phyloP scores from a whole-genome alignment of 2,329 filamentous ascomycete genomes.

The Alternaria gaisen region DNA sequence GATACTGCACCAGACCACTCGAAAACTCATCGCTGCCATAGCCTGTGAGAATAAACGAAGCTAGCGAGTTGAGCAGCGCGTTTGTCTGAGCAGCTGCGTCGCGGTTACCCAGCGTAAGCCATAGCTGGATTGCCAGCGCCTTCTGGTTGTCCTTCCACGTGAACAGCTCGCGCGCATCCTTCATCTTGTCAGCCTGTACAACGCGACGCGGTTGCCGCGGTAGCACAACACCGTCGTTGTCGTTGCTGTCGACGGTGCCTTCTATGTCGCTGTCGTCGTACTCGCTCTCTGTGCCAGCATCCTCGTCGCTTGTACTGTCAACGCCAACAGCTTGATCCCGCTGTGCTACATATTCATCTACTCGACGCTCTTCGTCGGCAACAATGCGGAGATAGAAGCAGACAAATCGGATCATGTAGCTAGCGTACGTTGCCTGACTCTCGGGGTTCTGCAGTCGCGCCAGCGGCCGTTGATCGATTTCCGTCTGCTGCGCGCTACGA shows the following conservation, averaged over 20 bases:
- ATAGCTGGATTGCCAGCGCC: constrained; percentile 18
- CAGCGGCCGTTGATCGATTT: too few species aligned
- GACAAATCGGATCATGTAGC: too few species aligned
- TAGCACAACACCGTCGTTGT: constrained; percentile 12
- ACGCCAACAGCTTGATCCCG: too few species aligned
- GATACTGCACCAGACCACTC: constrained; percentile 3
- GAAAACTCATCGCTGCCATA: neutral
- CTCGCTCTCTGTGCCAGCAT: too few species aligned
- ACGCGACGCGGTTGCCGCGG: neutral
- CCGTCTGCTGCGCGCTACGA: too few species aligned
- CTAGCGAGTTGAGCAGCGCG: constrained; percentile 5
- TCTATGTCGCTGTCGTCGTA: constrained; percentile 11
- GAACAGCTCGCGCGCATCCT: constrained; percentile 22
- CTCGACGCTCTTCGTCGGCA: too few species aligned
- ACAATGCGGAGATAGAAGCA: too few species aligned
- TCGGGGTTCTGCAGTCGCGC: too few species aligned
- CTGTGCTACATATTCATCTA: too few species aligned
- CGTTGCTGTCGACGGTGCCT: constrained; percentile 4
- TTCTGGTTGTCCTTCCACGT: constrained; percentile 17
- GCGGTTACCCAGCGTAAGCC: constrained; percentile 6
- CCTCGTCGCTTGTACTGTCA: too few species aligned
- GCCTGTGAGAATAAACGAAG: constrained; percentile 11
- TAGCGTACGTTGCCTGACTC: too few species aligned
- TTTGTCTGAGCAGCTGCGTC: constrained; percentile 7
- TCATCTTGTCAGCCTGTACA: constrained; percentile 9